Conservation (phyloP, 805 yeast species). For the Candida ficus region DNA sequence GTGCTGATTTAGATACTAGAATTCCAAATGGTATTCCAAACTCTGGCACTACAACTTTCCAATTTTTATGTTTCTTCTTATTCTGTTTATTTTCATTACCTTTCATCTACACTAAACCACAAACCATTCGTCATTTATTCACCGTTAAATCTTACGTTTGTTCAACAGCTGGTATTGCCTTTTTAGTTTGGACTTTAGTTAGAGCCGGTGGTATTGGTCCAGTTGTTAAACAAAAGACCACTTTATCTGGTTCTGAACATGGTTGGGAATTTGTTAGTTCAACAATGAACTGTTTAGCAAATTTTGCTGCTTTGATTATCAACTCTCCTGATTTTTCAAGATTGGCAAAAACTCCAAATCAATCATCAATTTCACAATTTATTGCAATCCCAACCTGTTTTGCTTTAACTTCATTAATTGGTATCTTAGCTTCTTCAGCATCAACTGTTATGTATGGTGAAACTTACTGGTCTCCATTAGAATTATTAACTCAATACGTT, state of each 20-base stretch:
- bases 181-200: conserved; percentile 77
- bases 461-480: conserved; percentile 81
- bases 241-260: conserved; percentile 52
- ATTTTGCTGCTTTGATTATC: conserved; percentile 82
- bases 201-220: conserved; percentile 80
- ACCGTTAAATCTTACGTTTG: conserved; percentile 74
- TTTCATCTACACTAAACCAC: conserved; percentile 77
- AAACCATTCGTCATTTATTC: conserved; percentile 75
- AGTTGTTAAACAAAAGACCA: conserved; percentile 51
- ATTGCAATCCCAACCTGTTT: conserved; percentile 72
- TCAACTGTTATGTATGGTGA: conserved; percentile 61
- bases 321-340: conserved; percentile 90
- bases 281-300: conserved; percentile 75
- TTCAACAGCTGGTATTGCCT: conserved; percentile 80
- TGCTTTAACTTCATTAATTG: conserved; percentile 77
- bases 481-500: conserved; percentile 54
- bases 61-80: conserved; percentile 70
- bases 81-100: conserved; percentile 82
- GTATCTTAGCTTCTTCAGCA: conserved; percentile 80
- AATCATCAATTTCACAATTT: conserved; percentile 52
- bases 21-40: conserved; percentile 58
- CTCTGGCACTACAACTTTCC: conserved; percentile 64
- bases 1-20: conserved; percentile 52
- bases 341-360: conserved; percentile 55
- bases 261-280: conserved; percentile 83